Conservation (phyloP, 371 early-diverging fungal species). For the Rhizopus sp. region DNA sequence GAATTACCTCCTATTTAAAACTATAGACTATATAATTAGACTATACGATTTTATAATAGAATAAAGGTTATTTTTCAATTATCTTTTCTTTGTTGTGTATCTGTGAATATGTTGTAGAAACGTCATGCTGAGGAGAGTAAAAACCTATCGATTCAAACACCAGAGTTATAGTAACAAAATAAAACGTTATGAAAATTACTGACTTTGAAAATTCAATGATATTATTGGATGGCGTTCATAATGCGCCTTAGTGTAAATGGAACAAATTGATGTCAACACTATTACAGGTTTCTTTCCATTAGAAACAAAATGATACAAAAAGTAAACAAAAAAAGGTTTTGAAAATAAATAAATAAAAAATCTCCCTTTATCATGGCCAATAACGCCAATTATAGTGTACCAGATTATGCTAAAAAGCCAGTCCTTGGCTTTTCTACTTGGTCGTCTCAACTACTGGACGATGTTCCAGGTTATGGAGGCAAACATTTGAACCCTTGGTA, state of each 20-base stretch:
- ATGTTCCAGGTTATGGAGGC: slow-evolving; percentile 49
- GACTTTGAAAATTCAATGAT: too few species aligned
- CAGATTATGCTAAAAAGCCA: slow-evolving; percentile 38
- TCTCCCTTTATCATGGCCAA: not conserved
- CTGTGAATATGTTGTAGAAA: too few species aligned
- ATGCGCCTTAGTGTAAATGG: too few species aligned
- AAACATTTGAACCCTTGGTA: slow-evolving; percentile 25
- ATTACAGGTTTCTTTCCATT: not conserved
- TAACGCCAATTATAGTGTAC: slow-evolving; percentile 13
- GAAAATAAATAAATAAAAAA: not conserved
- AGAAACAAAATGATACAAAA: not conserved
- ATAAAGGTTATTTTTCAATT: not conserved
- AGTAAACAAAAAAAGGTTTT: slow-evolving; percentile 1
- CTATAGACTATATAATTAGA: not conserved
- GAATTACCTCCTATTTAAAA: too few species aligned
- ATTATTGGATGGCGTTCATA: too few species aligned
- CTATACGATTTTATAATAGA: not conserved
- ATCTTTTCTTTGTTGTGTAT: not conserved
- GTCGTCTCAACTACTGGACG: slow-evolving; percentile 47
- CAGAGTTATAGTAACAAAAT: too few species aligned
- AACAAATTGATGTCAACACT: not conserved
- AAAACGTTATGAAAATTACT: too few species aligned
- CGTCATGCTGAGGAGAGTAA: too few species aligned
- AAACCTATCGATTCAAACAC: too few species aligned
- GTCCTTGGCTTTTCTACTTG: slow-evolving; percentile 50